phyloP scores from a whole-genome alignment of 2,329 filamentous ascomycete genomes.

The Colletotrichum endophyticum region DNA sequence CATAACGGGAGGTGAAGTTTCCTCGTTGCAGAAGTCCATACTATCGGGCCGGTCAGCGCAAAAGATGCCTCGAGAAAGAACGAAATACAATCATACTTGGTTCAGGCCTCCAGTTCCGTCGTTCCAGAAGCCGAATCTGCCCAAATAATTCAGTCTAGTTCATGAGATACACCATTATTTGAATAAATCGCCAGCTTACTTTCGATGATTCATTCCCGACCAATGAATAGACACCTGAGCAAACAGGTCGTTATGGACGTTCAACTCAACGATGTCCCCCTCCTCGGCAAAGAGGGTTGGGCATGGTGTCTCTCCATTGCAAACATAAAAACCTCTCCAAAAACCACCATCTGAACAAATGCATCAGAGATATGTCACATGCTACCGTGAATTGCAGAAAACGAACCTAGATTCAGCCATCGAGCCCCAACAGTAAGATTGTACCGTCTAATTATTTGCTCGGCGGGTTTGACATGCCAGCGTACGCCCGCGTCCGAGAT shows the following conservation, averaged over 20 bases:
- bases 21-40: slow-evolving; percentile 2
- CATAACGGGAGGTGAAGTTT: background rate
- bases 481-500: background rate
- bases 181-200: background rate
- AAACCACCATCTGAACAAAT: background rate
- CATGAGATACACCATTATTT: fast-evolving
- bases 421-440: background rate
- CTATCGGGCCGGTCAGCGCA: background rate
- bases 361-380: background rate
- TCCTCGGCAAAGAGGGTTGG: background rate
- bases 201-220: slow-evolving; percentile 5
- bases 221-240: background rate
- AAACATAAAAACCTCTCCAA: slow-evolving; percentile 4
- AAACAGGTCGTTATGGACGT: slow-evolving; percentile 1
- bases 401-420: slow-evolving; percentile 4
- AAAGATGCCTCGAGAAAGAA: background rate
- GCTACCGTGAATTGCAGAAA: fast-evolving
- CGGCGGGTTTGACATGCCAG: background rate
- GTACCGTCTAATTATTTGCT: background rate
- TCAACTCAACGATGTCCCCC: background rate
- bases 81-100: background rate
- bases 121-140: slow-evolving; percentile 2
- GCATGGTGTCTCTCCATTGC: slow-evolving; percentile 1
- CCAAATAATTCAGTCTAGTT: background rate
- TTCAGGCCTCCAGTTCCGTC: slow-evolving; percentile 4